A percentile compares a stretch with the other conserved stretches of the same genome.
Conservation (phyloP, 768 basidiomycete species). For the Pleurotus eryngii region DNA sequence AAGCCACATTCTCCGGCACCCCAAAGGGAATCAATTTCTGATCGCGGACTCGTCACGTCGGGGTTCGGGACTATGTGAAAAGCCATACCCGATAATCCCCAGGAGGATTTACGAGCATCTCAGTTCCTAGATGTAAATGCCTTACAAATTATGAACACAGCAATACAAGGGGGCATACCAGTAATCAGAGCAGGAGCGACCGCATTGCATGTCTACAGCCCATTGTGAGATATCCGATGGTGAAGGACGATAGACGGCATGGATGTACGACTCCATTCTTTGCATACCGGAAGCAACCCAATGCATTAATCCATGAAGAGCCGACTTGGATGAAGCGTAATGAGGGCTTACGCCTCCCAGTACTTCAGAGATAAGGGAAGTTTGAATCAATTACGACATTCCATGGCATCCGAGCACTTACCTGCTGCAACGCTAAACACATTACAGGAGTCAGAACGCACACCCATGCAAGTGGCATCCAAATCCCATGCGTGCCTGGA, state of each 20-base stretch:
- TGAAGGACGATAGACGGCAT: no score
- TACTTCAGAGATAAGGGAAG: constrained; percentile 22
- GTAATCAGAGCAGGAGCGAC: constrained; percentile 50
- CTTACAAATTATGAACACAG: background rate
- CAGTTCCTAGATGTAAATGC: constrained; percentile 30
- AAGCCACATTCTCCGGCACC: constrained; percentile 46
- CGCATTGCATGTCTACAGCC: constrained; percentile 43
- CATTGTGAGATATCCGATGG: no score
- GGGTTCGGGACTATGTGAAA: background rate
- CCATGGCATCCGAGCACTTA: constrained; percentile 3
- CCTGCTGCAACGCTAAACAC: constrained; percentile 42
- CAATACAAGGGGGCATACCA: constrained; percentile 22
- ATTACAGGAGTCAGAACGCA: no score
- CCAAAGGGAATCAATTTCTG: constrained; percentile 50
- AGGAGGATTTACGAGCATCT: constrained; percentile 42
- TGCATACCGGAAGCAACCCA: constrained; percentile 53
- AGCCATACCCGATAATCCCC: constrained; percentile 28
- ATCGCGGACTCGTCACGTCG: background rate
- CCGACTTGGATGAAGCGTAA: constrained; percentile 55
- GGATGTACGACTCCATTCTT: constrained; percentile 46
- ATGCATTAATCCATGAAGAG: constrained; percentile 50
- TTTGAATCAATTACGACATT: no score
- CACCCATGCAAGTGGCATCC: background rate
- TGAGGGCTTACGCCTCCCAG: constrained; percentile 55
- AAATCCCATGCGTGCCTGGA: constrained; percentile 35